A percentile compares a stretch with the other conserved stretches of the same genome.
Conservation (phyloP, 345 rosid genomes). For the Eucalyptus marginata region DNA sequence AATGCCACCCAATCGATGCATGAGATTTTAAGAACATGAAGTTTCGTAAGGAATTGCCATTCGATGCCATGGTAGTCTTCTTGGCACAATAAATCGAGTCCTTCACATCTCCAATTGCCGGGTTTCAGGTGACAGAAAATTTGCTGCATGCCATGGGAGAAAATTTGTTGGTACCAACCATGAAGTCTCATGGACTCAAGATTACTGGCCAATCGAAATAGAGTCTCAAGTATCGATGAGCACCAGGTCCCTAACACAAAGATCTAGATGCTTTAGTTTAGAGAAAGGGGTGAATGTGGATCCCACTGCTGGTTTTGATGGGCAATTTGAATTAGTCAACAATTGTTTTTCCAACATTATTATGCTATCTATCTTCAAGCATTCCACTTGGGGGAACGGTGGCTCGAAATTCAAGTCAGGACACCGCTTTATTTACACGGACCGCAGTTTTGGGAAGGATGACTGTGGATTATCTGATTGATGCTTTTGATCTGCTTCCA, state of each 20-base stretch:
- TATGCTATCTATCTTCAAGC: not conserved
- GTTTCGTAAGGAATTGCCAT: not conserved
- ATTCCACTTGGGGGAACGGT: not conserved
- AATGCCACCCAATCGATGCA: not conserved
- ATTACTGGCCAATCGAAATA: not conserved
- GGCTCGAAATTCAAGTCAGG: not conserved
- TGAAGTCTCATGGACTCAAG: not conserved
- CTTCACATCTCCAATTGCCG: not conserved
- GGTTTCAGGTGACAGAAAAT: too few species aligned
- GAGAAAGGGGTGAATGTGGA: not conserved
- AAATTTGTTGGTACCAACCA: not conserved
- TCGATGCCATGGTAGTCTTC: not conserved
- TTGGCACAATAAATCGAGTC: not conserved
- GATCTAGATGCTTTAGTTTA: not conserved
- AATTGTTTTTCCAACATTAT: not conserved
- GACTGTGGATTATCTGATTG: not conserved
- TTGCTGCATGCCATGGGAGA: too few species aligned
- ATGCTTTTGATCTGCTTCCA: not conserved
- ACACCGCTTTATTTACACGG: accelerated
- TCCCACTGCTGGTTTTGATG: not conserved
- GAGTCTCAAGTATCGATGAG: not conserved
- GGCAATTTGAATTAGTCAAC: not conserved
- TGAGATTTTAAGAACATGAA: not conserved
- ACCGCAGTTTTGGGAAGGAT: not conserved
- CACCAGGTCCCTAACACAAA: accelerated